Conservation (phyloP, 225 moss, liverwort and hornwort genomes). For the Polytrichum commune region DNA sequence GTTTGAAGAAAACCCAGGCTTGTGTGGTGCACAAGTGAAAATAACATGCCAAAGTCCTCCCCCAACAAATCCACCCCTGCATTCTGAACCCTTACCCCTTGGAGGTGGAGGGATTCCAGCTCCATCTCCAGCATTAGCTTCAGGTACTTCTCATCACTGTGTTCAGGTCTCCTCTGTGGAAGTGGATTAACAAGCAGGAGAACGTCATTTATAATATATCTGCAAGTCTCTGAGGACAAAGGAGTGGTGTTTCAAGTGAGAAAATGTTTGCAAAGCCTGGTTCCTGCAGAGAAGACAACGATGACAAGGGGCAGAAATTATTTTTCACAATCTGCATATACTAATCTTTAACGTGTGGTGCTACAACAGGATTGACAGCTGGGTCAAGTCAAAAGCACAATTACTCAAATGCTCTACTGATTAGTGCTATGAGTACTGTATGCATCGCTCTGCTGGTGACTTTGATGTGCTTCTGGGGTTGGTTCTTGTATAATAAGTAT, state of each 20-base stretch:
- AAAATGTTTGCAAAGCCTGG: too few species aligned
- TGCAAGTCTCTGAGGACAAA: too few species aligned
- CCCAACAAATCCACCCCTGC: slow-evolving; percentile 35
- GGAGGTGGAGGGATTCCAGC: slow-evolving; percentile 28
- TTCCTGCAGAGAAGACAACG: too few species aligned
- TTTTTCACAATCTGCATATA: not conserved
- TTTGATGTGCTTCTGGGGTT: slow-evolving; percentile 65
- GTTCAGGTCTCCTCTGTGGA: too few species aligned
- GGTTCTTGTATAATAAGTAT: slow-evolving; percentile 64
- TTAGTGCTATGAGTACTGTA: slow-evolving; percentile 72
- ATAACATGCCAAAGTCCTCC: slow-evolving; percentile 28
- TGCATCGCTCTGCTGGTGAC: slow-evolving; percentile 60
- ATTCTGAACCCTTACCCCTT: slow-evolving; percentile 33
- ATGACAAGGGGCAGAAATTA: not conserved
- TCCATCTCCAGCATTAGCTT: slow-evolving; percentile 32
- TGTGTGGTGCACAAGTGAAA: slow-evolving; percentile 81
- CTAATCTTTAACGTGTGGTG: slow-evolving; percentile 11
- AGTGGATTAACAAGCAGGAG: too few species aligned
- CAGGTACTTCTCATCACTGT: slow-evolving; percentile 22
- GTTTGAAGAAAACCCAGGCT: slow-evolving; percentile 67
- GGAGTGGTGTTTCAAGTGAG: too few species aligned
- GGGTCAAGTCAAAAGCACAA: slow-evolving; percentile 27
- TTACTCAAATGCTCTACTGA: slow-evolving; percentile 60
- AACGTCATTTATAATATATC: too few species aligned
- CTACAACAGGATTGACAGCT: slow-evolving; percentile 26